Conservation (phyloP, 176 grass and related monocot genomes). For the Tillandsia leiboldiana region DNA sequence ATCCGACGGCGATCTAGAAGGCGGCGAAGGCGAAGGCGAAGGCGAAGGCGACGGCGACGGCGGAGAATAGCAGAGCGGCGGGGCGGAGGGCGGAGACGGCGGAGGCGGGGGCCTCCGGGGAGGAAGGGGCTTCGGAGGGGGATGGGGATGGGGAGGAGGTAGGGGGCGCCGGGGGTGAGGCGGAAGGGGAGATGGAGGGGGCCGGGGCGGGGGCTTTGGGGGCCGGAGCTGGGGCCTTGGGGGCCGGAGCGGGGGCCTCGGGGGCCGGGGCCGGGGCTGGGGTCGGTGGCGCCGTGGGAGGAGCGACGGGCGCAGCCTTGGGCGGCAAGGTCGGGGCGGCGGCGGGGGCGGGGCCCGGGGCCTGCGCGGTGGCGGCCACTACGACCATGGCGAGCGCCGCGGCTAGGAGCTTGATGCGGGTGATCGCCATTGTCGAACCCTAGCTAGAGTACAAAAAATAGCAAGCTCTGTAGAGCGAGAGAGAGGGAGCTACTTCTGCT, state of each 20-base stretch:
- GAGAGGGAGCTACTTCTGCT: not conserved
- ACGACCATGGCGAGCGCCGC: slow-evolving; percentile 42
- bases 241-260: slow-evolving; percentile 8
- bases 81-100: not conserved
- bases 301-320: not conserved
- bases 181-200: not conserved
- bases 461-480: not conserved
- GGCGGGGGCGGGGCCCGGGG: slow-evolving; percentile 28
- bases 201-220: not conserved
- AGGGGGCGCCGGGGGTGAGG: not conserved
- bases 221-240: not conserved
- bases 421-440: slow-evolving; percentile 21
- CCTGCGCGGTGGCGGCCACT: slow-evolving; percentile 33
- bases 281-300: slow-evolving; percentile 23
- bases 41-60: slow-evolving; percentile 24
- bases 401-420: slow-evolving; percentile 29
- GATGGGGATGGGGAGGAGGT: not conserved
- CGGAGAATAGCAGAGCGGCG: slow-evolving; percentile 33
- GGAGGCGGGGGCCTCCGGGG: slow-evolving; percentile 4
- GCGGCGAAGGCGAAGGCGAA: slow-evolving; percentile 15
- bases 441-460: no score
- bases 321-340: slow-evolving; percentile 26
- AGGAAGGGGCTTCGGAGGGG: slow-evolving; percentile 17
- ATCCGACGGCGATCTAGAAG: slow-evolving; percentile 26
- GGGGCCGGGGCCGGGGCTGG: slow-evolving; percentile 4